Evolutionary conservation across 768 basidiomycete genomes (phyloP).

Genomic region (Lepiota venenata): DNA sequence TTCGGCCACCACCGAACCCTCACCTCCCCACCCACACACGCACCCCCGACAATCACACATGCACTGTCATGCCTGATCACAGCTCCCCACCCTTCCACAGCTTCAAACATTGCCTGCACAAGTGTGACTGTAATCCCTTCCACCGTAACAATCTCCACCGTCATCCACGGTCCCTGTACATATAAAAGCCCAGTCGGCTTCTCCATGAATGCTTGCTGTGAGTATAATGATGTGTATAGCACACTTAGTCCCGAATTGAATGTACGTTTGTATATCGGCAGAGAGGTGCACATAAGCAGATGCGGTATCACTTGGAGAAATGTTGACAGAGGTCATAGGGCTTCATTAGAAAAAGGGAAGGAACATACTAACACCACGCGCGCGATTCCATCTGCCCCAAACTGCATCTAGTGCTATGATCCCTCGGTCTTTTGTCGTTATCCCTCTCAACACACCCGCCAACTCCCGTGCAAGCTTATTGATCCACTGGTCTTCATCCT

Average conservation of each 20-base stretch:
- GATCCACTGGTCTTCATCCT: conserved; percentile 75
- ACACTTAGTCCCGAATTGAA: too few relatives aligned
- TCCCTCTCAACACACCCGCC: too few relatives aligned
- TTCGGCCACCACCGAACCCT: conserved; percentile 57
- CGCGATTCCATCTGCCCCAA: conserved; percentile 77
- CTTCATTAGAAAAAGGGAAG: too few relatives aligned
- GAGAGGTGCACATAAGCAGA: conserved; percentile 68
- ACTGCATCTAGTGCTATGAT: conserved; percentile 90
- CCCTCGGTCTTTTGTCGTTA: too few relatives aligned
- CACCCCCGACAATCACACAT: conserved; percentile 7
- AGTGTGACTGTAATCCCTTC: too few relatives aligned
- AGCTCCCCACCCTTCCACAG: conserved; percentile 45
- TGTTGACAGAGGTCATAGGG: conserved; percentile 85
- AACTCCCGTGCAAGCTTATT: too few relatives aligned
- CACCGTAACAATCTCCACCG: too few relatives aligned
- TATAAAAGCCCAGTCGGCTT: conserved; percentile 57
- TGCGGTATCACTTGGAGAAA: too few relatives aligned
- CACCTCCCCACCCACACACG: too few relatives aligned
- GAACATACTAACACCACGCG: conserved; percentile 76
- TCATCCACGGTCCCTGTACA: conserved; percentile 49
- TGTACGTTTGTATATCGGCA: conserved; percentile 62
- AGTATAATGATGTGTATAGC: conserved; percentile 67
- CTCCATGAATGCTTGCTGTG: conserved; percentile 61
- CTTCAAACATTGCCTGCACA: too few relatives aligned
- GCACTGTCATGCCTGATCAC: conserved; percentile 6